phyloP scores from a whole-genome alignment of 208 protist species.

The Leishmania mexicana region DNA sequence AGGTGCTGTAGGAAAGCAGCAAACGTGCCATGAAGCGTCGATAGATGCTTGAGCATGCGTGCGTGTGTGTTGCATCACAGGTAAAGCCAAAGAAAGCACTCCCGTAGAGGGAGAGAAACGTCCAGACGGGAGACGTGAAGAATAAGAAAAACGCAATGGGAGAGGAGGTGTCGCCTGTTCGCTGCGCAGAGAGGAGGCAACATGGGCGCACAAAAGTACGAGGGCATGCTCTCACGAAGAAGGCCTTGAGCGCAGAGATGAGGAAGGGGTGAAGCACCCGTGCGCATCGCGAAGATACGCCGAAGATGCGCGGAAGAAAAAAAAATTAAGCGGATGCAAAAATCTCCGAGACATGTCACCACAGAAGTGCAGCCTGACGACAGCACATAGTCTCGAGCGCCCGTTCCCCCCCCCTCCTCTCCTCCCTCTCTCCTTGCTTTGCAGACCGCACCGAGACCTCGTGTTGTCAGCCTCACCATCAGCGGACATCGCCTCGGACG shows the following conservation, averaged over 20 bases:
- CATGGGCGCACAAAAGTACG: neutral
- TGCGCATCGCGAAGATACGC: neutral
- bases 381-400: neutral
- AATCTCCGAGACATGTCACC: neutral
- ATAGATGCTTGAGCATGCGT: neutral
- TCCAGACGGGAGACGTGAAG: neutral
- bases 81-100: neutral
- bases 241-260: neutral
- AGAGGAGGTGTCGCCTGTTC: neutral
- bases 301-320: neutral
- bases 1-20: neutral
- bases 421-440: neutral
- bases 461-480: neutral
- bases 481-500: neutral
- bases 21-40: neutral
- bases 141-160: neutral
- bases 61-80: neutral
- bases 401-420: neutral
- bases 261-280: neutral
- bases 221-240: neutral
- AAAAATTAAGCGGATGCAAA: neutral
- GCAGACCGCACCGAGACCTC: neutral
- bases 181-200: neutral
- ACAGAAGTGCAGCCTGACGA: neutral
- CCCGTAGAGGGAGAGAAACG: neutral